Conservation (phyloP, 108 stramenopile genomes). For the Epipyxis sp. region DNA sequence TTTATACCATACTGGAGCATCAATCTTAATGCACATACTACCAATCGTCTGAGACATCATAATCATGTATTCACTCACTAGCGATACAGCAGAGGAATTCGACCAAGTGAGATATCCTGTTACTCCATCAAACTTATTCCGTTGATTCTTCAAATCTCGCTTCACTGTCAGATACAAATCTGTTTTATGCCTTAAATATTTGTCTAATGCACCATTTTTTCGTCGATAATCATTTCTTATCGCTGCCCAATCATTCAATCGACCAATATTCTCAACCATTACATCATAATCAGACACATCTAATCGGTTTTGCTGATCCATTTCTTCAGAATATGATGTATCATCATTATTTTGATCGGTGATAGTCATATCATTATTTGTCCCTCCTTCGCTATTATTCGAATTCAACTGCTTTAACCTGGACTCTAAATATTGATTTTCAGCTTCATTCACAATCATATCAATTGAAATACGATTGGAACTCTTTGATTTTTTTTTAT, state of each 20-base stretch:
- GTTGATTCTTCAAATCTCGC: not conserved
- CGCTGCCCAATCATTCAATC: not conserved
- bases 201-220: not conserved
- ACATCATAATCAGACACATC: too few relatives aligned
- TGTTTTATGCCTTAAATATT: constrained; percentile 14
- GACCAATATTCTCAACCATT: too few relatives aligned
- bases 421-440: too few relatives aligned
- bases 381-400: too few relatives aligned
- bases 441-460: too few relatives aligned
- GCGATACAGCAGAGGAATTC: not conserved
- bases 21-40: not conserved
- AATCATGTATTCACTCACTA: constrained; percentile 6
- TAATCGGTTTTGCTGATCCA: too few relatives aligned
- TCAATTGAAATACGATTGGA: too few relatives aligned
- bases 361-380: not conserved
- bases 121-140: not conserved
- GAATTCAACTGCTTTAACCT: too few relatives aligned
- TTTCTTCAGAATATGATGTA: not conserved
- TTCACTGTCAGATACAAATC: constrained; percentile 5
- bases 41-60: constrained; percentile 8
- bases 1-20: not conserved
- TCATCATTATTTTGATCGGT: not conserved
- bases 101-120: not conserved
- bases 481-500: too few relatives aligned
- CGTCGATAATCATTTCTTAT: not conserved